A percentile compares a stretch with the other conserved stretches of the same genome.
phyloP scores from a whole-genome alignment of 176 grass and related monocot species.

The Echinochloa phyllopogon region DNA sequence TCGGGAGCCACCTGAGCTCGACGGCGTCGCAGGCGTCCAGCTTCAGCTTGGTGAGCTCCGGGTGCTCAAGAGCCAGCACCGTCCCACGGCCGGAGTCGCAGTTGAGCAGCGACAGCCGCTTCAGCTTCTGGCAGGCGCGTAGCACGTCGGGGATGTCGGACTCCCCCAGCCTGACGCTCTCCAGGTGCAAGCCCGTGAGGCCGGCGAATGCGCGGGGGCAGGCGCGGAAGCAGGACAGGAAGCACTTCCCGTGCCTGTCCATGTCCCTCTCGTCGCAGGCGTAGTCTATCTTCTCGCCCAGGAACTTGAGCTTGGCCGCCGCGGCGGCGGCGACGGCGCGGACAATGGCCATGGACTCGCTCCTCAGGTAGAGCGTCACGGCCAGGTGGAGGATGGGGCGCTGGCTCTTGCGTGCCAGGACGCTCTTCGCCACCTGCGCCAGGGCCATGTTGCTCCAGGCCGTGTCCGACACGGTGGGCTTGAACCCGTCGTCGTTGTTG shows the following conservation, averaged over 20 bases:
- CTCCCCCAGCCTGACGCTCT: constrained; percentile 5
- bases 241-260: neutral
- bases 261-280: neutral
- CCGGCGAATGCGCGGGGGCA: constrained; percentile 10
- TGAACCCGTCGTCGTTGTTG: neutral
- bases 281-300: neutral
- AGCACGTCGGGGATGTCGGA: constrained; percentile 1
- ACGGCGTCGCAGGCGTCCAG: neutral
- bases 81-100: neutral
- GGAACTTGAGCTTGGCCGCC: neutral
- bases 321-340: neutral
- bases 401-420: neutral
- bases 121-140: neutral
- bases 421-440: neutral
- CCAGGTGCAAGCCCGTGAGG: constrained; percentile 19
- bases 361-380: neutral
- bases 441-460: neutral
- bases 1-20: constrained; percentile 20
- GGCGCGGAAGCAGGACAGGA: neutral
- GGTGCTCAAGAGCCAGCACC: constrained; percentile 1
- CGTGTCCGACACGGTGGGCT: neutral
- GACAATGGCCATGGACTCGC: neutral
- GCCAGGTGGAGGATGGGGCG: neutral
- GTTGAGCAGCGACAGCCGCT: neutral
- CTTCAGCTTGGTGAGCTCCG: constrained; percentile 1